A percentile compares a stretch with the other conserved stretches of the same genome.
phyloP scores from a whole-genome alignment of 2,329 filamentous ascomycete genomes.

The Ceratocystis papillata region DNA sequence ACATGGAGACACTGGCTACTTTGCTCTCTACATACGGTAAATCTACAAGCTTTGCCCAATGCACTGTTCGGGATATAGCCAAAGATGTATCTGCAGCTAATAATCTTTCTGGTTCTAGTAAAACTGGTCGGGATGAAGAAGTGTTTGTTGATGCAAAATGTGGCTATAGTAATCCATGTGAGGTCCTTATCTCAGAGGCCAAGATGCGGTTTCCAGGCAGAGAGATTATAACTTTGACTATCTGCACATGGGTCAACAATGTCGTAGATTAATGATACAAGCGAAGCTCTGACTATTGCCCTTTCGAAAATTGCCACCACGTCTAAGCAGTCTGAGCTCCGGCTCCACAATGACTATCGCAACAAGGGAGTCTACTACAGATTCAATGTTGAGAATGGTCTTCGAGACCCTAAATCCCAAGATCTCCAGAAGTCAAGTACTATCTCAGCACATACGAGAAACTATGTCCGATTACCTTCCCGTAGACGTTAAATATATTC shows the following conservation, averaged over 20 bases:
- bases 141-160: conserved; percentile 30
- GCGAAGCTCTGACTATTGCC: not conserved
- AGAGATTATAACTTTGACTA: conserved; percentile 26
- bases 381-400: conserved; percentile 29
- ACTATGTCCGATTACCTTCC: too few species aligned
- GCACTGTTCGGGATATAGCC: conserved; percentile 30
- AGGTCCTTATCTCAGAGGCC: conserved; percentile 30
- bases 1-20: conserved; percentile 24
- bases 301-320: not conserved
- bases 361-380: conserved; percentile 27
- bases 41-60: conserved; percentile 25
- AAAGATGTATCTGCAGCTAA: conserved; percentile 29
- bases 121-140: conserved; percentile 27
- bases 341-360: conserved; percentile 25
- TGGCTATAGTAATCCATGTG: conserved; percentile 31
- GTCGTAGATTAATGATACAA: conserved; percentile 26
- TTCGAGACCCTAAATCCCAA: conserved; percentile 10
- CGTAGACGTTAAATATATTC: too few species aligned
- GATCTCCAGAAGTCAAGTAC: too few species aligned
- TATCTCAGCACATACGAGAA: too few species aligned
- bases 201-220: conserved; percentile 26
- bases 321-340: not conserved
- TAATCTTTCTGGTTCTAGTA: conserved; percentile 30
- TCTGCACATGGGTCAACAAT: conserved; percentile 28
- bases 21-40: conserved; percentile 29